Evolutionary conservation across 164 flowering plant species (phyloP).

Genomic region (Litsea cubeba): DNA sequence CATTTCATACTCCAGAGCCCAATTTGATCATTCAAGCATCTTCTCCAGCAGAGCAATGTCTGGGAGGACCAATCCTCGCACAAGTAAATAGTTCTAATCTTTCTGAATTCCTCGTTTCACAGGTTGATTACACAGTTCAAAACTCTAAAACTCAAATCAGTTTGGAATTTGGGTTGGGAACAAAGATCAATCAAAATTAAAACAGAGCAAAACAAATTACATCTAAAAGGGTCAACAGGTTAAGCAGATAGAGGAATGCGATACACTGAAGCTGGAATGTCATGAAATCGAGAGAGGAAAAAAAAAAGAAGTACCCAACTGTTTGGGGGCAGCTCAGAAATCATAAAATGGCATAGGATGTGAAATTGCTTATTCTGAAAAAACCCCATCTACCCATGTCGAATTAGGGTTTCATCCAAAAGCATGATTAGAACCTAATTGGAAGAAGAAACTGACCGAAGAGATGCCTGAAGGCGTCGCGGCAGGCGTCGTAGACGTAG

Average conservation of each 20-base stretch:
- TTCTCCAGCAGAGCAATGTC: background rate
- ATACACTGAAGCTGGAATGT: no score
- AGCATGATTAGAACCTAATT: background rate
- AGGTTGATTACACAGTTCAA: background rate
- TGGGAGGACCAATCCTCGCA: background rate
- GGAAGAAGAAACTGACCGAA: conserved; percentile 44
- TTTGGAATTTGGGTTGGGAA: no score
- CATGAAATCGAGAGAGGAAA: no score
- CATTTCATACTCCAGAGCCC: no score
- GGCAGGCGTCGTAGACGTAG: conserved; percentile 86
- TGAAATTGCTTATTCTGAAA: no score
- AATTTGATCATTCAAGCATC: no score
- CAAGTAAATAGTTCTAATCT: background rate
- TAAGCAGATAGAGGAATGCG: no score
- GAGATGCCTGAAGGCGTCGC: conserved; percentile 90
- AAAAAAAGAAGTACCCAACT: no score
- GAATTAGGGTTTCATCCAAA: background rate
- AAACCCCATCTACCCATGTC: background rate
- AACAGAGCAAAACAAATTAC: no score
- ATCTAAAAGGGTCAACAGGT: no score
- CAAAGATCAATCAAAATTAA: no score
- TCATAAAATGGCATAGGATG: background rate
- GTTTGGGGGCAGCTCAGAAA: background rate
- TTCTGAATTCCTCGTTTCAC: background rate
- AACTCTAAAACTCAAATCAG: no score